A percentile compares a stretch with the other conserved stretches of the same genome.
These are phyloP conservation scores for Colletotrichum trifolii DNA, from an alignment of 2,329 filamentous ascomycete genomes.

Conservation along the genomic window DNA sequence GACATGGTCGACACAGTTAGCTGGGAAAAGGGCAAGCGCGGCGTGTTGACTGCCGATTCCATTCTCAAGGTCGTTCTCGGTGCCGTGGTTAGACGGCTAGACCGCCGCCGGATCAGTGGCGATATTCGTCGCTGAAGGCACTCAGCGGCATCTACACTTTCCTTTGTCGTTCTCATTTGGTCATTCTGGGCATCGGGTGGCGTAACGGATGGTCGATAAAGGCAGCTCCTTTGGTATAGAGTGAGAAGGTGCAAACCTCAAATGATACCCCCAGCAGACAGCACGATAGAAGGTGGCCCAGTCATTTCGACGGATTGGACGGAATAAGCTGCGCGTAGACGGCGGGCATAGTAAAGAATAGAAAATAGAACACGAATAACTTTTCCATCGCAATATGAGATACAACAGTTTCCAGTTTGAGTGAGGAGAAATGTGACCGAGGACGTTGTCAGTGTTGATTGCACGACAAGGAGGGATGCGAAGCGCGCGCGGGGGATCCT, in stretches of 20 bases:
- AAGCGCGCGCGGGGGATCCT: background rate
- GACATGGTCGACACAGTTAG: conserved; percentile 95
- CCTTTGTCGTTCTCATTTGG: conserved; percentile 1
- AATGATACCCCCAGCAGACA: conserved; percentile 17
- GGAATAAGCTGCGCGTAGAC: no score
- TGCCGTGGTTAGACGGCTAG: conserved; percentile 68
- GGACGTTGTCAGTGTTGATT: background rate
- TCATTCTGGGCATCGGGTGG: conserved; percentile 12
- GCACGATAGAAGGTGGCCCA: no score
- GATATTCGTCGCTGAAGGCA: conserved; percentile 22
- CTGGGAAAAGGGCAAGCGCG: conserved; percentile 63
- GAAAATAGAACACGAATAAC: background rate
- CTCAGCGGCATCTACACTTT: background rate
- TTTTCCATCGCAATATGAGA: background rate
- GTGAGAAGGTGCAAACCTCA: background rate
- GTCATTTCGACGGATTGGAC: no score
- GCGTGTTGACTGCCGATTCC: conserved; percentile 70
- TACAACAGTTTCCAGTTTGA: background rate
- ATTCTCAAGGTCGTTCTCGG: conserved; percentile 88
- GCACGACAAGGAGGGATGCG: background rate
- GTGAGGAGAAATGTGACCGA: background rate
- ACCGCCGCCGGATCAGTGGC: conserved; percentile 42
- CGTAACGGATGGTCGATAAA: conserved; percentile 15
- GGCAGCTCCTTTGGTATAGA: background rate
- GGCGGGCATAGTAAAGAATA: background rate